Base-by-base conservation (phyloP, 2,329 filamentous ascomycete genomes). In the Ophiostoma ulmi region DNA sequence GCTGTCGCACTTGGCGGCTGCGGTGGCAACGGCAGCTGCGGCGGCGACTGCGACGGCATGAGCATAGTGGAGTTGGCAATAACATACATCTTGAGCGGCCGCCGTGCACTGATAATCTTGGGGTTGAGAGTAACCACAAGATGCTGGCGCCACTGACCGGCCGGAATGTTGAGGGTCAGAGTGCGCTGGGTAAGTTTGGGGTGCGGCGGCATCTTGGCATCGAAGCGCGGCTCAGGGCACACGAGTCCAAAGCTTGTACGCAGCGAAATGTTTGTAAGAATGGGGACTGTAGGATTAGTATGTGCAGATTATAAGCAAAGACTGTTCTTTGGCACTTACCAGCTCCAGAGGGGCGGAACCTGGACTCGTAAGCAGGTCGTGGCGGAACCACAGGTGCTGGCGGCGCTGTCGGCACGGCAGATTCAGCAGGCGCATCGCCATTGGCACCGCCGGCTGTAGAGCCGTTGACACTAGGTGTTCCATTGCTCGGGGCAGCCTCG, bases 11-110 rank as follows among this genome's bases (percentile, higher is more conserved):
- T 79, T 65, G 88, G 87, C 31, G 87, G 84, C 5, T 85, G 83
- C 35, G 85, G 82, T 72, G 39, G 79, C 68, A 88, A 87, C 68
- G 80, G 83, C 75, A 84, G 82, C 55, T 85, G 80, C 22, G 88
- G 87, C 35, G 85, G 82, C 73, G 86, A 85, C 41, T 73, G 70
- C 48, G 80, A 63, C 79, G 77, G 83, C 63, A 81, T 82, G n/a
- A 90, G 83, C 8, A 90, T 84, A 68, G 87, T 85, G 58, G 85
- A 87, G 76, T 94, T 91, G 67, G 91, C 84, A 1, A 88, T 84
- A 44, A 93, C 90, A 77, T 92, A 93, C 48, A 95, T 81, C 77
- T 90, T 92, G 80, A 91, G 92, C 68, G 92, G 88, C 41, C 92
- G 88, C 69, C 87, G 78, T 71, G 83, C 79, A 61, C 82, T 84